Conservation (phyloP, 345 rosid species). For the Eucalyptus sp. region DNA sequence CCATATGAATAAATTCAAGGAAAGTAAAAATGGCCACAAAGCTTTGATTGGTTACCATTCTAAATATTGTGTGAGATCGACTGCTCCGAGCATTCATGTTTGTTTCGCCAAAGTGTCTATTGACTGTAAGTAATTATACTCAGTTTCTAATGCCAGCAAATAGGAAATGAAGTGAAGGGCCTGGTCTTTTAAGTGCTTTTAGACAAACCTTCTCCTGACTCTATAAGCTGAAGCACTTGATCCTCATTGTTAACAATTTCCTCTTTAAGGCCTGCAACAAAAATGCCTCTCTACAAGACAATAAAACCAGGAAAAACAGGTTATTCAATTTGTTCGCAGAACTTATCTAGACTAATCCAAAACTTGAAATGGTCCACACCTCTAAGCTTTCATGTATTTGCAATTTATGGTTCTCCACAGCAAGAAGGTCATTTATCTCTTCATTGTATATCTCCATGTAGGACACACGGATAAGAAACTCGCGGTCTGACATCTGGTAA, state of each 20-base stretch:
- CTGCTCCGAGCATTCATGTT: constrained; percentile 94
- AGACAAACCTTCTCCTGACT: constrained; percentile 81
- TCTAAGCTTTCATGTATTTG: constrained; percentile 91
- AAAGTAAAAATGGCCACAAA: background rate
- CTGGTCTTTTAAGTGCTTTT: background rate
- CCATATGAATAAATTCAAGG: background rate
- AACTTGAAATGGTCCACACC: constrained; percentile 18
- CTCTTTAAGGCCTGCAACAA: constrained; percentile 80
- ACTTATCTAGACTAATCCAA: background rate
- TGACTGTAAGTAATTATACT: constrained; percentile 21
- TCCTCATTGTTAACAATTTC: constrained; percentile 78
- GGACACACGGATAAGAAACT: constrained; percentile 85
- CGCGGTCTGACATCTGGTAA: constrained; percentile 63
- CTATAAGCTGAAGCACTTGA: constrained; percentile 72
- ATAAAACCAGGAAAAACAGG: background rate
- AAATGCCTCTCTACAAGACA: constrained; percentile 56
- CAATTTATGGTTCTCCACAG: constrained; percentile 70
- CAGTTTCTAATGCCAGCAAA: background rate
- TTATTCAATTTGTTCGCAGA: background rate
- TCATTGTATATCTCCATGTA: constrained; percentile 96
- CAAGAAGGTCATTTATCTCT: constrained; percentile 83
- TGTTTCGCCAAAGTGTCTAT: constrained; percentile 94
- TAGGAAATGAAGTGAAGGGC: background rate
- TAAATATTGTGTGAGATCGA: constrained; percentile 93
- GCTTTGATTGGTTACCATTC: constrained; percentile 54